Conservation (phyloP, 1,139 yeast species). For the Pichia sp. region DNA sequence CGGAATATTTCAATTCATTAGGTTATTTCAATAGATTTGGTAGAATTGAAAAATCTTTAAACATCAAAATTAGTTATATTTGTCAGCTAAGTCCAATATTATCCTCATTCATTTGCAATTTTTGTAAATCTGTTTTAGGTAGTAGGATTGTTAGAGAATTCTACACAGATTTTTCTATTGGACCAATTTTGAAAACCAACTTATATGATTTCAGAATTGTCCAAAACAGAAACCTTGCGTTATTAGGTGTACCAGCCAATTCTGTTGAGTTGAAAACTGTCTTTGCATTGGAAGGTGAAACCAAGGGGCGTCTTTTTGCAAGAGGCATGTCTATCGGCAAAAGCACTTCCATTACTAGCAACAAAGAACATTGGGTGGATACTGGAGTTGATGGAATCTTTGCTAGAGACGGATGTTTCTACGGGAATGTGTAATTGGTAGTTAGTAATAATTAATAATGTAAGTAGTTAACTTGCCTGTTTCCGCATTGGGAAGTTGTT, state of each 20-base stretch:
- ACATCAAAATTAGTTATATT: conserved; percentile 19
- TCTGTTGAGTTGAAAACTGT: conserved; percentile 44
- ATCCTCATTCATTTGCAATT: conserved; percentile 34
- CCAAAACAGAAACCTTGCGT: conserved; percentile 17
- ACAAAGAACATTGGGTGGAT: conserved; percentile 50
- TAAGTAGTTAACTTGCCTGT: not conserved
- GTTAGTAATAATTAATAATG: not conserved
- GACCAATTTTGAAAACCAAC: conserved; percentile 55
- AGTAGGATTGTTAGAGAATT: conserved; percentile 50
- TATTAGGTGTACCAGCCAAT: conserved; percentile 44
- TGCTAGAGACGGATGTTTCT: conserved; percentile 73
- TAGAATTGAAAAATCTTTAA: conserved; percentile 15
- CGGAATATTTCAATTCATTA: conserved; percentile 26
- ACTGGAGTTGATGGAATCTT: conserved; percentile 50
- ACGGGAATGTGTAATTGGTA: conserved; percentile 25
- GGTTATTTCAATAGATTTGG: conserved; percentile 37
- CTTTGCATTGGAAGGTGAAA: conserved; percentile 31
- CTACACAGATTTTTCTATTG: conserved; percentile 42
- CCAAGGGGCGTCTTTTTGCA: conserved; percentile 46
- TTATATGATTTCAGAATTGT: conserved; percentile 53
- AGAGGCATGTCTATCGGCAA: conserved; percentile 68
- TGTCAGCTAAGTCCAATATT: conserved; percentile 14
- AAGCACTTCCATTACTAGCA: conserved; percentile 22
- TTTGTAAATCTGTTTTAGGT: conserved; percentile 41
- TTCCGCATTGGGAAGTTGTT: not conserved